Base-by-base conservation (phyloP, 2,329 filamentous ascomycete species). In the Ophiosphaerella korrae region DNA sequence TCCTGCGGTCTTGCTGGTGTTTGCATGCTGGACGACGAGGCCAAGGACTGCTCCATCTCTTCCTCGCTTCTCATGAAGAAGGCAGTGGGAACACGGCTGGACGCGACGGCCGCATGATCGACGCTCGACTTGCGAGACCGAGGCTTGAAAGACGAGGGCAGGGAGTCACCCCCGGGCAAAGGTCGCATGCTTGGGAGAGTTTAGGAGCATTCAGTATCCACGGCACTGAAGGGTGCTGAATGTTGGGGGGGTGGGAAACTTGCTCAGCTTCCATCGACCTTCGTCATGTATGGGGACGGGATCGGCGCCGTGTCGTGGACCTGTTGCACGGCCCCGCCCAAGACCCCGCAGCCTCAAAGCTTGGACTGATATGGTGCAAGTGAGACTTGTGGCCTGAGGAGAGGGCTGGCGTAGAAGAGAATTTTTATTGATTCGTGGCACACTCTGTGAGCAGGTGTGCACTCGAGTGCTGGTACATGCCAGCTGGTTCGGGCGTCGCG, bases 51-150 rank as follows among this genome's bases (percentile, higher is more conserved):
- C 52, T 82, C 76, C 60, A 80, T 69, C 45, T 81, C 78, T 50
- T 77, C 74, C 61, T 80, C 81, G 57, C 79, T 82, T 53, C 80
- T 76, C 54, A 87, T 74, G 68, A 86, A 85, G 76, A 86, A 86
- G 44, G 81, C 82, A 43, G 81, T 81, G 36, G 82, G 82, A 53
- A 74, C 74, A 49, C 68, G 57, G 58, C 61, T 69, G 44, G 65
- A 66, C 36, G 66, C 61, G 42, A 52, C 52, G 42, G 59, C 51
- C 43, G 62, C 53, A 52, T 69, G 67, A 60, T 68, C 71, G 58
- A 70, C 58, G 59, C 70, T 72, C 45, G 72, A 67, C 67, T 74
- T 75, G 55, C 70, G 70, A 49, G 69, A 70, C 45, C 66, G 67
- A 45, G 71, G 65, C 64, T 60, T 70, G 43, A 57, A 50, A 37